Evolutionary conservation across 2,329 filamentous ascomycete species (phyloP).

Genomic region (Knoxdaviesia proteae): DNA sequence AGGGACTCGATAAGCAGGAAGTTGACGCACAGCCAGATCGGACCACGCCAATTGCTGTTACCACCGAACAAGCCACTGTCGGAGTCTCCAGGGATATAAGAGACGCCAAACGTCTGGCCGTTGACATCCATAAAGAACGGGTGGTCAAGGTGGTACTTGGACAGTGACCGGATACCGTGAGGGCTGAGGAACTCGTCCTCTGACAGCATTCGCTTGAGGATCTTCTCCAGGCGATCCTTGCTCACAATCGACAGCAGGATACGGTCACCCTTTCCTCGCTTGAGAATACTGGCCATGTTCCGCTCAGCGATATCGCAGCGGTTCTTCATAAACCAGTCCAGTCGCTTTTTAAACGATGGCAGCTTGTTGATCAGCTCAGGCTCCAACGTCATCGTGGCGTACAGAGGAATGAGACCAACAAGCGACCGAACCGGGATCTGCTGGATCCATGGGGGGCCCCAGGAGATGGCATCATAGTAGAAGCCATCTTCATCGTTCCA

Average conservation of each 20-base stretch:
- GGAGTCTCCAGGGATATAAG: constrained; percentile 86
- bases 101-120: constrained; percentile 68
- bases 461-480: constrained; percentile 96
- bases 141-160: constrained; percentile 74
- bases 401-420: constrained; percentile 83
- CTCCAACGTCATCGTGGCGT: constrained; percentile 78
- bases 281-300: constrained; percentile 84
- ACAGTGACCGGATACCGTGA: constrained; percentile 78
- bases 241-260: constrained; percentile 79
- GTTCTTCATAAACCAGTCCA: constrained; percentile 89
- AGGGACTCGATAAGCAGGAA: constrained; percentile 85
- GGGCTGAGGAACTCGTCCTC: constrained; percentile 83
- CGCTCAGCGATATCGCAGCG: constrained; percentile 70
- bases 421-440: constrained; percentile 82
- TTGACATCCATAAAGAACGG: constrained; percentile 94
- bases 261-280: constrained; percentile 74
- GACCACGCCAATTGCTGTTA: constrained; percentile 94
- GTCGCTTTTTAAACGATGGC: constrained; percentile 75
- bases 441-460: constrained; percentile 81
- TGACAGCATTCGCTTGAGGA: constrained; percentile 78
- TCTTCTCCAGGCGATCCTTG: constrained; percentile 77
- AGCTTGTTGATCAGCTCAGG: constrained; percentile 84
- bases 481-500: constrained; percentile 97
- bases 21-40: constrained; percentile 92
- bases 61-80: constrained; percentile 89